These are phyloP conservation scores for Tolypocladium nubicola DNA, from an alignment of 2,329 filamentous ascomycete species.

Conservation along the genomic window DNA sequence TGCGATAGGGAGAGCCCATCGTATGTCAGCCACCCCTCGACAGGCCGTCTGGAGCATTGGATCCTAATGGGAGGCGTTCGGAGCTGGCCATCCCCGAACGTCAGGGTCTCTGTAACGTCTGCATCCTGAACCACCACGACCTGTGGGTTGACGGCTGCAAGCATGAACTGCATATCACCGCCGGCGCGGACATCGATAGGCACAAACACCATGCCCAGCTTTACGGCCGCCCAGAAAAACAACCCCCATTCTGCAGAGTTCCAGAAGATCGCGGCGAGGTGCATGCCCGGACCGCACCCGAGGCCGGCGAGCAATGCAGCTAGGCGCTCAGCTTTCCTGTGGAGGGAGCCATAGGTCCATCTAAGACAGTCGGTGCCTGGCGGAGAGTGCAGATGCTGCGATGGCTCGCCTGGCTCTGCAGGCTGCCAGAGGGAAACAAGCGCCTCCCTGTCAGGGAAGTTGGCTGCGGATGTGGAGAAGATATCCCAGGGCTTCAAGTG, in stretches of 20 bases:
- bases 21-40: slow-evolving; percentile 10
- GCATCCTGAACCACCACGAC: slow-evolving; percentile 22
- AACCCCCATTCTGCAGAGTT: slow-evolving; percentile 29
- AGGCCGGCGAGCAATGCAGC: slow-evolving; percentile 11
- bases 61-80: slow-evolving; percentile 8
- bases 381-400: neutral
- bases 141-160: slow-evolving; percentile 13
- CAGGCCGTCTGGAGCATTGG: slow-evolving; percentile 10
- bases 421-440: slow-evolving; percentile 25
- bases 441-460: slow-evolving; percentile 20
- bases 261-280: slow-evolving; percentile 19
- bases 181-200: slow-evolving; percentile 20
- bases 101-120: slow-evolving; percentile 1
- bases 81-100: neutral
- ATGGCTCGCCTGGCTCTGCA: neutral
- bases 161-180: slow-evolving; percentile 11
- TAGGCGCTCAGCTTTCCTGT: slow-evolving; percentile 12
- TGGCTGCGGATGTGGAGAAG: slow-evolving; percentile 14
- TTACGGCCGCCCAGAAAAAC: slow-evolving; percentile 25
- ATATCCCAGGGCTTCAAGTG: slow-evolving; percentile 22
- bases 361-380: slow-evolving; percentile 9
- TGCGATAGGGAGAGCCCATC: neutral
- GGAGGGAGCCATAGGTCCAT: slow-evolving; percentile 20
- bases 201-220: slow-evolving; percentile 21
- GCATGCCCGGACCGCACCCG: slow-evolving; percentile 17